phyloP scores from a whole-genome alignment of 2,329 filamentous ascomycete genomes.

The Botrytis aclada region DNA sequence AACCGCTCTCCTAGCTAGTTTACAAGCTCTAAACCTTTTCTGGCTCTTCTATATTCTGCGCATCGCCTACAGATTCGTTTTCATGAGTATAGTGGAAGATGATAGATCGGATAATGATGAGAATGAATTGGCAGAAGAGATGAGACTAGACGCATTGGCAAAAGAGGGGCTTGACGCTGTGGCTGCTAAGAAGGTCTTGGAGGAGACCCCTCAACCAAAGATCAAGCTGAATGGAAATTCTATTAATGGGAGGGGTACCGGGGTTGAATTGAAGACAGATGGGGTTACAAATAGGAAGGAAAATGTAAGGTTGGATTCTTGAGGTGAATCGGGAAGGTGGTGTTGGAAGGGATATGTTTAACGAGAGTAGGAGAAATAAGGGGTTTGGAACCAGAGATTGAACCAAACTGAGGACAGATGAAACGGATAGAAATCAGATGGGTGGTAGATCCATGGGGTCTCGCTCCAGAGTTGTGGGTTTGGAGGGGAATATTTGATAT shows the following conservation, averaged over 20 bases:
- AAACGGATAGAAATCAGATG: background rate
- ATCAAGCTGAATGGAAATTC: constrained; percentile 22
- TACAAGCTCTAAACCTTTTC: constrained; percentile 75
- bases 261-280: constrained; percentile 18
- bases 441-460: background rate
- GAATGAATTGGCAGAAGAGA: constrained; percentile 24
- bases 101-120: constrained; percentile 71
- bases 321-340: background rate
- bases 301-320: constrained; percentile 2
- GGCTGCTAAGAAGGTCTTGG: constrained; percentile 5
- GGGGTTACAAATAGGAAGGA: constrained; percentile 24
- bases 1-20: constrained; percentile 57
- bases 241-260: constrained; percentile 18
- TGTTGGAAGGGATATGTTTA: background rate
- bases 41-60: constrained; percentile 76
- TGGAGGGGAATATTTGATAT: background rate
- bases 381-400: background rate
- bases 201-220: background rate
- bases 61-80: constrained; percentile 68
- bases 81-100: constrained; percentile 59
- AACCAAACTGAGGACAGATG: background rate
- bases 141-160: constrained; percentile 20
- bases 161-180: constrained; percentile 9
- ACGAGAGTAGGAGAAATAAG: background rate
- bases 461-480: background rate